A percentile compares a stretch with the other conserved stretches of the same genome.
These are phyloP conservation scores for Eragrostis curvula DNA, from an alignment of 176 grass and related monocot genomes.

Conservation along the genomic window DNA sequence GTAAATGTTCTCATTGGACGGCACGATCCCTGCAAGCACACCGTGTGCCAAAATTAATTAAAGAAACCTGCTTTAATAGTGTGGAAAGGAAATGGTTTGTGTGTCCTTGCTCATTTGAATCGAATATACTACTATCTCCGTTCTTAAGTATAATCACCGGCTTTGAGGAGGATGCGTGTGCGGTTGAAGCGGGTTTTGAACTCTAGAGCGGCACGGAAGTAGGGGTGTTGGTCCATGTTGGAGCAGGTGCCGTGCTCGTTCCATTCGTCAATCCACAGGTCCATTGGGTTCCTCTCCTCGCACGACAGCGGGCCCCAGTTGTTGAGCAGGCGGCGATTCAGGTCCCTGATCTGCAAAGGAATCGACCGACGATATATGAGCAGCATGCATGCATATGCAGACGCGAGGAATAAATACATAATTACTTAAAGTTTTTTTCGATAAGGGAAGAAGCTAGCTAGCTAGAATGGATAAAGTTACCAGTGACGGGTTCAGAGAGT, in stretches of 20 bases:
- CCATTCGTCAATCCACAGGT: not conserved
- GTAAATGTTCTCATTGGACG: not conserved
- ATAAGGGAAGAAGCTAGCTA: no score
- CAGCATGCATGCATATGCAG: no score
- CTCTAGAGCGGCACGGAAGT: not conserved
- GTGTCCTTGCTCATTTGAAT: no score
- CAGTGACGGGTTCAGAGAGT: not conserved
- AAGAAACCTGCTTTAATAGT: no score
- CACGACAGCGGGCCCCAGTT: not conserved
- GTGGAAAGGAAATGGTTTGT: no score
- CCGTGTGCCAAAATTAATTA: no score
- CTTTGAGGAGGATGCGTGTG: not conserved
- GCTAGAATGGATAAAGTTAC: no score
- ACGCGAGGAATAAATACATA: no score
- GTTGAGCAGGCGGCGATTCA: not conserved
- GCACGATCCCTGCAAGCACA: not conserved
- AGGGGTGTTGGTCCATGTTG: not conserved
- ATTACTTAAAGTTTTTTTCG: no score
- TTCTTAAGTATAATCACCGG: not conserved
- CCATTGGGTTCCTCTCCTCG: not conserved
- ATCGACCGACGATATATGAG: no score
- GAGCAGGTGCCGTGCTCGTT: not conserved
- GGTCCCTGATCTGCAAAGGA: not conserved
- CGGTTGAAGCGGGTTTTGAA: not conserved
- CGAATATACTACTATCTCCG: no score